Conservation (phyloP, 352 stramenopile species). For the Globisporangium abappressorium region DNA sequence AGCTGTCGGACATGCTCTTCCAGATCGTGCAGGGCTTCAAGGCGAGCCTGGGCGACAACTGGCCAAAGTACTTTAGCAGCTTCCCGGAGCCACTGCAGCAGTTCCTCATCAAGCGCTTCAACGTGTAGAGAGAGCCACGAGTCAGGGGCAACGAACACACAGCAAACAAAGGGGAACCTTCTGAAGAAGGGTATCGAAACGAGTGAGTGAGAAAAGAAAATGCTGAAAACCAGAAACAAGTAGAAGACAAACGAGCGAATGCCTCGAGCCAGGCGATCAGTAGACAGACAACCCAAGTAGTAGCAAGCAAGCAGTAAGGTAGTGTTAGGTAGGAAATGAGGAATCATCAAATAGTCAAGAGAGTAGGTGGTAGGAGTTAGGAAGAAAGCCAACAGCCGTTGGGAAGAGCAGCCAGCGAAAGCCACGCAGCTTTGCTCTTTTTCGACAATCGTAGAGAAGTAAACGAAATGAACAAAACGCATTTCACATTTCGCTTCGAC, state of each 20-base stretch:
- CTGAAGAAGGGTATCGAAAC: background rate
- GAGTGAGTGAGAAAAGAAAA: background rate
- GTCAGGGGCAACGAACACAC: background rate
- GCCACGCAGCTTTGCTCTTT: background rate
- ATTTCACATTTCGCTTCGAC: background rate
- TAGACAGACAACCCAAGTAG: background rate
- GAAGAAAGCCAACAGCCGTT: background rate
- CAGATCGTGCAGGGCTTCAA: constrained; percentile 90
- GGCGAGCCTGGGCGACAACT: constrained; percentile 83
- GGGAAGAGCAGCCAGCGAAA: background rate
- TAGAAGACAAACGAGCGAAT: background rate
- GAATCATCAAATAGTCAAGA: constrained; percentile 3
- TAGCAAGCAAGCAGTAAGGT: background rate
- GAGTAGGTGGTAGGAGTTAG: background rate
- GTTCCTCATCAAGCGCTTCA: constrained; percentile 81
- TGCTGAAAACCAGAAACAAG: constrained; percentile 2
- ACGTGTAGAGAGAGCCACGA: constrained; percentile 43
- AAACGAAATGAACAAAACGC: background rate
- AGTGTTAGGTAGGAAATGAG: constrained; percentile 3
- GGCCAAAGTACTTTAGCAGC: constrained; percentile 80
- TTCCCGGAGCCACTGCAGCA: constrained; percentile 80
- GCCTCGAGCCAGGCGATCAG: background rate
- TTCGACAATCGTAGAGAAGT: background rate
- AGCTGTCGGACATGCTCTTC: constrained; percentile 85
- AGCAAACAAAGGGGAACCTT: background rate